Percentiles rank a stretch among this genome's conserved stretches.
Conservation (phyloP, 768 basidiomycete species). For the Suillus subaureus region DNA sequence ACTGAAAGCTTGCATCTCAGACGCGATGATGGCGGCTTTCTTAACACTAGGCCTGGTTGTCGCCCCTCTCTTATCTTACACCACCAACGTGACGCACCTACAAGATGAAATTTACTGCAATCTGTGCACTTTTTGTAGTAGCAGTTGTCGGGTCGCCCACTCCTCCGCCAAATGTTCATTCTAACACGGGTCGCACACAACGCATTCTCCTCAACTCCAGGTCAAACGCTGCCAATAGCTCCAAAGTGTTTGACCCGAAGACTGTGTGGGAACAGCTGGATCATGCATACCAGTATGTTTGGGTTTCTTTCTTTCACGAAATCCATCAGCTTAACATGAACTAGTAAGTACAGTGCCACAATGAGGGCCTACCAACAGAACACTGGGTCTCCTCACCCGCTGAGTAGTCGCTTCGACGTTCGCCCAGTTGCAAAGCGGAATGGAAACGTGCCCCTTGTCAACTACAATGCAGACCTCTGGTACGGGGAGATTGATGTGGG, state of each 20-base stretch:
- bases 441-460: slow-evolving; percentile 30
- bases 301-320: background rate
- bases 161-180: background rate
- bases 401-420: slow-evolving; percentile 16
- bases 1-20: background rate
- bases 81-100: background rate
- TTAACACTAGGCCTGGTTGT: background rate
- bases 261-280: background rate
- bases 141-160: background rate
- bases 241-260: background rate
- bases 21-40: background rate
- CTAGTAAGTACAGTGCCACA: slow-evolving; percentile 45
- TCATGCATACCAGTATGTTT: background rate
- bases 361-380: slow-evolving; percentile 45
- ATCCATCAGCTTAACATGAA: background rate
- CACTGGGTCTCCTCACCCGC: slow-evolving; percentile 39
- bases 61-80: background rate
- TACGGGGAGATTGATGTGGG: slow-evolving; percentile 38
- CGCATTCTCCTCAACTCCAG: background rate
- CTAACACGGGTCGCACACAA: background rate
- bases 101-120: background rate
- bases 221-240: background rate
- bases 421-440: slow-evolving; percentile 13
- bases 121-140: background rate
- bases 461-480: slow-evolving; percentile 24